Evolutionary conservation across 176 grass and related monocot species (phyloP), one percentile per base, ranked within the genome.

Genomic region (Rhipidocladum racemiflorum): DNA sequence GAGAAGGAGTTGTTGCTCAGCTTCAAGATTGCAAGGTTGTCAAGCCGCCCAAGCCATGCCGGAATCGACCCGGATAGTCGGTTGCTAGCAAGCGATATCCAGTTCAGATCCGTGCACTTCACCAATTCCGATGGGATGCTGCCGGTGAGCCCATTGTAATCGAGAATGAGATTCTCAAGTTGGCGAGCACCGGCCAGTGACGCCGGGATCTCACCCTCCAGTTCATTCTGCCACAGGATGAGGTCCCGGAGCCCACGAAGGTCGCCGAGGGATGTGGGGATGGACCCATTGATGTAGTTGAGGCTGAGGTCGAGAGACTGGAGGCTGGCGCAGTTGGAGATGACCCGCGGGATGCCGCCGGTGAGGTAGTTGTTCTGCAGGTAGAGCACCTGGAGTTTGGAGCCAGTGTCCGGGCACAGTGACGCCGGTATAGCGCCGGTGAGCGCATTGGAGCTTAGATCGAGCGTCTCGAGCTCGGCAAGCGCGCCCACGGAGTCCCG

Each of bases 61-160:
- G 90, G 90, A 4, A 91, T 78, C 7, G 82, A 67, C 14, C 90
- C 90, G 56, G 69, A 78, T 46, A 91, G 77, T 15, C 61, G 82
- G 86, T 91, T 91, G 85, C 82, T 83, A 18, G 86, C 77, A 65
- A 91, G 68, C 32, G 82, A 91, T 59, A 91, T 88, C 90, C 85
- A 88, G 86, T 91, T 88, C 10, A 91, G 62, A 21, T 50, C 59
- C 2, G 64, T 78, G 63, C 81, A 85, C 48, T 82, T 78, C 16
- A 28, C 34, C 61, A 91, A 55, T 15, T 70, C 85, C 24, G 67
- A 36, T 2, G 86, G 90, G 9, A 91, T 83, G 49, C 38, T 32
- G 53, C 90, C 90, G 0, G 82, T 79, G 57, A 91, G 78, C 9
- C 82, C 90, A 20, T 91, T 91, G 64, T 88, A 82, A 56, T 91